phyloP scores from a whole-genome alignment of 108 stramenopile genomes.

The Nitzschia sp. region DNA sequence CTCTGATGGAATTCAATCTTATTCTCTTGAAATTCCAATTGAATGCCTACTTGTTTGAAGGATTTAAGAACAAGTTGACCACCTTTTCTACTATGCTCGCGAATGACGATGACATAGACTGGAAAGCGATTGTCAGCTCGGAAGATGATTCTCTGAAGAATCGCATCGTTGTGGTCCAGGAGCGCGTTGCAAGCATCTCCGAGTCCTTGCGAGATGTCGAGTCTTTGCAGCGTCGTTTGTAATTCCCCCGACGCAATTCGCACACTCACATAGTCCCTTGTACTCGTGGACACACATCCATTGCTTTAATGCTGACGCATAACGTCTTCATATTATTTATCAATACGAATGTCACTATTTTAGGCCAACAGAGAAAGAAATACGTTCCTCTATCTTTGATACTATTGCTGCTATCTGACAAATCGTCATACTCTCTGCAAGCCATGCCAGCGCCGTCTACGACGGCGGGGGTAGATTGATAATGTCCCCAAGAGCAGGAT shows the following conservation, averaged over 20 bases:
- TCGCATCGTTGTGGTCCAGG: constrained; percentile 37
- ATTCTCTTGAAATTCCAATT: constrained; percentile 54
- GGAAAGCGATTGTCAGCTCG: constrained; percentile 45
- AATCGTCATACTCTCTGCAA: too few relatives aligned
- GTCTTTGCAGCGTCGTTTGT: constrained; percentile 36
- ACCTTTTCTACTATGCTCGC: constrained; percentile 30
- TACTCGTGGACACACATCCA: too few relatives aligned
- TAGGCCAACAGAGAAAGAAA: too few relatives aligned
- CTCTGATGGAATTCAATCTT: constrained; percentile 52
- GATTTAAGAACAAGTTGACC: constrained; percentile 40
- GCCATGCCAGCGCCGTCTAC: too few relatives aligned
- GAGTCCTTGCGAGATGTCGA: constrained; percentile 54
- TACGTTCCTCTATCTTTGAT: too few relatives aligned
- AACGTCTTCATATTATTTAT: too few relatives aligned
- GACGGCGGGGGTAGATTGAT: constrained; percentile 50
- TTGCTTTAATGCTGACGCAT: too few relatives aligned
- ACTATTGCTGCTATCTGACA: too few relatives aligned
- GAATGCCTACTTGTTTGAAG: constrained; percentile 63
- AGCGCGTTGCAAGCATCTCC: constrained; percentile 37
- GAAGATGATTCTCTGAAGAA: constrained; percentile 33
- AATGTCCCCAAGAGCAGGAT: constrained; percentile 65
- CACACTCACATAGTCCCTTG: too few relatives aligned
- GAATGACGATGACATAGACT: constrained; percentile 36
- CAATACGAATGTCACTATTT: too few relatives aligned
- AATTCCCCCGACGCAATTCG: too few relatives aligned